phyloP scores from a whole-genome alignment of 805 yeast genomes.

The Tetrapisispora taiwanensis region DNA sequence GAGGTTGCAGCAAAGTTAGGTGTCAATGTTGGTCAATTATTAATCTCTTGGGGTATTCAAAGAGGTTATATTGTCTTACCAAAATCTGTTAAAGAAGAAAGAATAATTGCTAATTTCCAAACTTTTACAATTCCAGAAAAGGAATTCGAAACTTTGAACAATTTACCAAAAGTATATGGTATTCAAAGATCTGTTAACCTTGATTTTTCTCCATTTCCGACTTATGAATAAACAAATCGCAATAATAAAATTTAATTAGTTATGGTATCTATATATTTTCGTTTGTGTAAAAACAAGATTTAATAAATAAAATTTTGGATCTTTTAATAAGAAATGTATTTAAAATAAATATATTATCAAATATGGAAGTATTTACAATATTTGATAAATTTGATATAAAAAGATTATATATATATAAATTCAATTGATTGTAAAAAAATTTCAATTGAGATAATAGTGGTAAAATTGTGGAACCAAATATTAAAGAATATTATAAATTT shows the following conservation, averaged over 20 bases:
- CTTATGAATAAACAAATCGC: background rate
- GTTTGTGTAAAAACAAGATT: too few species aligned
- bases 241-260: background rate
- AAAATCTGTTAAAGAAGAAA: constrained; percentile 57
- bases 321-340: background rate
- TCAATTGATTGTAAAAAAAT: background rate
- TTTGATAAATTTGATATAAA: background rate
- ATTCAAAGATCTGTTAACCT: constrained; percentile 25
- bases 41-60: constrained; percentile 53
- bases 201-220: constrained; percentile 18
- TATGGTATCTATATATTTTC: too few species aligned
- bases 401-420: background rate
- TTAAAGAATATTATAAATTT: constrained; percentile 2
- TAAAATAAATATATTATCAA: constrained; percentile 1
- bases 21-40: constrained; percentile 45
- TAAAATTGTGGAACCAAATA: too few species aligned
- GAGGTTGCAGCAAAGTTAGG: constrained; percentile 48
- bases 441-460: too few species aligned
- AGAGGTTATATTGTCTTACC: constrained; percentile 57
- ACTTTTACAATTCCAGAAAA: constrained; percentile 32
- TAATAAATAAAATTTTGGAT: too few species aligned
- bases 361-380: constrained; percentile 1
- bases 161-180: constrained; percentile 20
- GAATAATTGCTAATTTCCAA: constrained; percentile 39
- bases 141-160: constrained; percentile 33